A percentile compares a stretch with the other conserved stretches of the same genome.
Evolutionary conservation across 495 filamentous ascomycete genomes (phyloP).

Genomic region (Hypoxylon cercidicola): DNA sequence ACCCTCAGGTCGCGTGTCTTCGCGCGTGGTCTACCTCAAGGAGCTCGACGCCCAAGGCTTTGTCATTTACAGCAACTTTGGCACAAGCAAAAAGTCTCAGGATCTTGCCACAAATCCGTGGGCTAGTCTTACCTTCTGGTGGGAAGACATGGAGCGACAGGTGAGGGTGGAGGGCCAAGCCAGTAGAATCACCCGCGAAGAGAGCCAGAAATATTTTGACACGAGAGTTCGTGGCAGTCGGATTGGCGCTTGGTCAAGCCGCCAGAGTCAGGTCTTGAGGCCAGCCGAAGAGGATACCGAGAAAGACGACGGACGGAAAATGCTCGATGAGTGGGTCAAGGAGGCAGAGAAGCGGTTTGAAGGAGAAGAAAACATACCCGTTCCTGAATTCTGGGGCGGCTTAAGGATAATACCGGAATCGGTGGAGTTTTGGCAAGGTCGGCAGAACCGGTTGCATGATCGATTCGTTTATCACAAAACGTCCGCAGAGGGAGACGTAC

Average conservation of each 20-base stretch:
- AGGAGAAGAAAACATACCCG: constrained; percentile 78
- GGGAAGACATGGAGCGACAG: constrained; percentile 79
- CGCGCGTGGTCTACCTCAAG: constrained; percentile 92
- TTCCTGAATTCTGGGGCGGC: constrained; percentile 96
- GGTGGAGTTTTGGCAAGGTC: constrained; percentile 95
- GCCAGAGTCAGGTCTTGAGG: constrained; percentile 78
- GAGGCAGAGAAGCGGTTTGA: constrained; percentile 79
- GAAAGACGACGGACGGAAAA: constrained; percentile 68
- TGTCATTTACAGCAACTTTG: constrained; percentile 94
- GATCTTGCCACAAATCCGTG: constrained; percentile 74
- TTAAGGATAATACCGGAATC: constrained; percentile 84
- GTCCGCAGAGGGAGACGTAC: constrained; percentile 46
- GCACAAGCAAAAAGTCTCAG: constrained; percentile 72
- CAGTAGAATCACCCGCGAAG: constrained; percentile 72
- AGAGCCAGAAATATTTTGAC: constrained; percentile 89
- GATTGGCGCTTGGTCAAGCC: constrained; percentile 93
- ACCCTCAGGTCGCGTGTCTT: constrained; percentile 83
- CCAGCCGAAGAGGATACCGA: constrained; percentile 50
- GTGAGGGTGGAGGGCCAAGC: constrained; percentile 82
- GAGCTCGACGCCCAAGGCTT: constrained; percentile 77
- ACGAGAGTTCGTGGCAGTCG: constrained; percentile 81
- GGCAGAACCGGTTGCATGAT: constrained; percentile 89
- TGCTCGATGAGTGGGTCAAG: constrained; percentile 74
- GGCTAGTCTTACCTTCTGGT: constrained; percentile 81
- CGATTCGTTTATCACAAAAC: constrained; percentile 82